phyloP scores from a whole-genome alignment of 768 basidiomycete genomes.

The Tylopilus subfusipes region DNA sequence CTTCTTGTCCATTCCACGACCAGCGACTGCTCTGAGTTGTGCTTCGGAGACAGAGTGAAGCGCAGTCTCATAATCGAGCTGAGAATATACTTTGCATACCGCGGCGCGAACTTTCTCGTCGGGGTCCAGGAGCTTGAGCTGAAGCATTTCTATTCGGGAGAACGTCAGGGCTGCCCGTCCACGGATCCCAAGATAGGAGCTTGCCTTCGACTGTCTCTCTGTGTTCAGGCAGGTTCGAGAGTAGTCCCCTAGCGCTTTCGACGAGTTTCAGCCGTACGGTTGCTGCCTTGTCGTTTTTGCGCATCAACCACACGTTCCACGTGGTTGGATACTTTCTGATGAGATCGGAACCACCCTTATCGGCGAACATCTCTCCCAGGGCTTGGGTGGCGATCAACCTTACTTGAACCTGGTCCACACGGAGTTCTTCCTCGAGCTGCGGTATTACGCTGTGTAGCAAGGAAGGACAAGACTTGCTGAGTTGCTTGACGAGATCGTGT shows the following conservation, averaged over 20 bases:
- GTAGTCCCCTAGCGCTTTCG: conserved; percentile 59
- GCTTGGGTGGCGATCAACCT: conserved; percentile 81
- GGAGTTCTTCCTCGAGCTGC: conserved; percentile 86
- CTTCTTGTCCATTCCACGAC: conserved; percentile 82
- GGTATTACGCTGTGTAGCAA: conserved; percentile 90
- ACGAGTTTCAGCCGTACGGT: conserved; percentile 76
- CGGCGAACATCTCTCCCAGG: conserved; percentile 88
- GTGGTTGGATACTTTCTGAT: conserved; percentile 76
- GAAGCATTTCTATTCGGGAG: conserved; percentile 48
- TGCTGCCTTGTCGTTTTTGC: conserved; percentile 72
- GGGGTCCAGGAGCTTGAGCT: conserved; percentile 71
- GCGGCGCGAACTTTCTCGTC: conserved; percentile 91
- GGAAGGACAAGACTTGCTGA: conserved; percentile 75
- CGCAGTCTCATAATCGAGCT: conserved; percentile 87
- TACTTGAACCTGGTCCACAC: conserved; percentile 66
- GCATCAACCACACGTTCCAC: conserved; percentile 80
- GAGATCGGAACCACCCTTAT: conserved; percentile 69
- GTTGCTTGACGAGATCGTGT: conserved; percentile 81
- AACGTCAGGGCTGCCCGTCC: conserved; percentile 1
- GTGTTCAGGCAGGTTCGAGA: conserved; percentile 64
- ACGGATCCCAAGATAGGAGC: conserved; percentile 16
- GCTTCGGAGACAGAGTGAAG: conserved; percentile 71
- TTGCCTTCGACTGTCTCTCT: conserved; percentile 70
- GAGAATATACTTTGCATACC: conserved; percentile 74
- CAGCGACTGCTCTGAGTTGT: conserved; percentile 63